Base-by-base conservation (phyloP, 306 rosid species). In the Prunus kanzakura region DNA sequence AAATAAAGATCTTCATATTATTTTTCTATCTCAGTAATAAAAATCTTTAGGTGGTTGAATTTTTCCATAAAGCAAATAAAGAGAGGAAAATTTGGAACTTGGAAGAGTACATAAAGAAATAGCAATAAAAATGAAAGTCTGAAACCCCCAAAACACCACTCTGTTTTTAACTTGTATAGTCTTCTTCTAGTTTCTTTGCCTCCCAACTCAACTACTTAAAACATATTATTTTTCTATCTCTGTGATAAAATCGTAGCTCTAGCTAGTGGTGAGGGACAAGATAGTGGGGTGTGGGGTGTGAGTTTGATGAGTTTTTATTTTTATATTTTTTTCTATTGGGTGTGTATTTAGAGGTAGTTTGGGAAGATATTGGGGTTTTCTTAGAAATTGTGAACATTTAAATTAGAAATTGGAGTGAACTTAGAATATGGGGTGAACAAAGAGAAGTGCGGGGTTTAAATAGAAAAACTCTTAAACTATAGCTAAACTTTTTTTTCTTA, bases 41-140 rank as follows among this genome's bases (percentile, higher is more conserved):
- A 18, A 67, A 10, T 19, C 73, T 76, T 79, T 63, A 73, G 89
- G 79, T 87, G 77, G 84, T 84, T 91, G 91, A 86, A 85, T 87
- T 84, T 83, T 84, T 80, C 76, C 76, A 81, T 69, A 80, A 83
- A 76, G 78, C 61, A 76, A 64, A 29, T 18, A 3, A 15, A 6
- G 41, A 23, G 38, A 54, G 67, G 58, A 73, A 66, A 51, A 66
- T 50, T 30, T 30, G 35, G 35, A 30, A 30, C 35, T 30, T 49
- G 50, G 23, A 32, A 32, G 63, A 68, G 85, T 75, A 58, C 74
- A 51, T 8, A 43, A 54, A 72, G 75, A 35, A 35, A 35, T 35
- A 71, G 55, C 72, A 80, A 67, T 5, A 29, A 32, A 64, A 64
- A 14, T 32, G 22, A 64, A 30, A 47, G 35, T 23, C 30, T 19